Evolutionary conservation across 768 basidiomycete species (phyloP).

Genomic region (Gyrodon lividus): DNA sequence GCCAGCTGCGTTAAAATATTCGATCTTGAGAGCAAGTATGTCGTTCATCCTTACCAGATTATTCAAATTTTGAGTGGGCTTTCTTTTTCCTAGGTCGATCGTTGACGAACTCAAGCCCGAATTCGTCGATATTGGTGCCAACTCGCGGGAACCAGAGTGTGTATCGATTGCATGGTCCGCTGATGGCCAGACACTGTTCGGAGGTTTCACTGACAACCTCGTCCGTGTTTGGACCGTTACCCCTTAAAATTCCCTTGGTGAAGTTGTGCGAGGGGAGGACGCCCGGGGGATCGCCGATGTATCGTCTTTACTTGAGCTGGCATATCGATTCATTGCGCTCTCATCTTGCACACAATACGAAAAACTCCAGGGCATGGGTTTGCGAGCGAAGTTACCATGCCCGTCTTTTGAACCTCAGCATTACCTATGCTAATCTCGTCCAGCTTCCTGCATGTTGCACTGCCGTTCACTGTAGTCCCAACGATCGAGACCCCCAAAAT

Average conservation of each 20-base stretch:
- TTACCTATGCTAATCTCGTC: slow-evolving; percentile 5
- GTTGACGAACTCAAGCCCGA: slow-evolving; percentile 99
- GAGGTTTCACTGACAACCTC: slow-evolving; percentile 93
- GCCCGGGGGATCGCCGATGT: slow-evolving; percentile 15
- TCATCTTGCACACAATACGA: slow-evolving; percentile 5
- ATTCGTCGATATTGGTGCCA: slow-evolving; percentile 72
- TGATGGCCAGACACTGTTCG: slow-evolving; percentile 96
- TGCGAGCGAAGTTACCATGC: neutral
- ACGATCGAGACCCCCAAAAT: slow-evolving; percentile 74
- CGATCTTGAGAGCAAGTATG: slow-evolving; percentile 98
- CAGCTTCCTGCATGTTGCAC: slow-evolving; percentile 63
- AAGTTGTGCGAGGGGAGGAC: slow-evolving; percentile 18
- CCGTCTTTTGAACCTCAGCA: neutral
- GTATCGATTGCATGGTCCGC: slow-evolving; percentile 98
- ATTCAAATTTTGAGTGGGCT: slow-evolving; percentile 1
- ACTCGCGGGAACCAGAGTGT: slow-evolving; percentile 83
- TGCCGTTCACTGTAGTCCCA: slow-evolving; percentile 66
- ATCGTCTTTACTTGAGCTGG: slow-evolving; percentile 26
- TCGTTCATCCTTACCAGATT: slow-evolving; percentile 19
- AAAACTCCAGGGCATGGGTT: neutral
- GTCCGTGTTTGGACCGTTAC: slow-evolving; percentile 91
- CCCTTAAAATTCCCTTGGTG: slow-evolving; percentile 34
- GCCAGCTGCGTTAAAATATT: slow-evolving; percentile 98
- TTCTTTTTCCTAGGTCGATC: slow-evolving; percentile 63
- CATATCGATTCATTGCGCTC: slow-evolving; percentile 21